Conservation (phyloP, 83 land plant genomes). For the Picea engelmannii region DNA sequence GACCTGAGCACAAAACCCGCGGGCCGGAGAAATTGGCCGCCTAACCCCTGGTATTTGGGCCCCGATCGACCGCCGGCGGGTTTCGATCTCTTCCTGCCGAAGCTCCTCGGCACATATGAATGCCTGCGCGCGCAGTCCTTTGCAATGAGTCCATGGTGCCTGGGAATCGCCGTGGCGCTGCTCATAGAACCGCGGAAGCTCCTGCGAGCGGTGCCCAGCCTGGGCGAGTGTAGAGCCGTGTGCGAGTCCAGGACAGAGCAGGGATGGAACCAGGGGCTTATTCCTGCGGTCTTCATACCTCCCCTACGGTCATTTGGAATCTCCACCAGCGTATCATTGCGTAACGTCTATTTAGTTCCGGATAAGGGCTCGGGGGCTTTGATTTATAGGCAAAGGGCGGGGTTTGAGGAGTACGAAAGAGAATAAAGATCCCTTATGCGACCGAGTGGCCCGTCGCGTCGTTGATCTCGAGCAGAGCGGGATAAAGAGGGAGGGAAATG, state of each 20-base stretch:
- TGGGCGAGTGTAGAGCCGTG: neutral
- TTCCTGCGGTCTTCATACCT: slow-evolving; percentile 1
- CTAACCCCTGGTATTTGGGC: neutral
- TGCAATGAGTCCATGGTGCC: slow-evolving; percentile 7
- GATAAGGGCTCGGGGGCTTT: neutral
- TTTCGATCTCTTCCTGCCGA: slow-evolving; percentile 12
- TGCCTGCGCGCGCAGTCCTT: slow-evolving; percentile 12
- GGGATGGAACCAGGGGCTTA: slow-evolving; percentile 7
- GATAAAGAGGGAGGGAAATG: too few relatives aligned
- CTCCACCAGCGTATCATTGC: neutral
- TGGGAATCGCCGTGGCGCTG: neutral
- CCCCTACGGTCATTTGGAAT: slow-evolving; percentile 6
- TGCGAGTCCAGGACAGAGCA: slow-evolving; percentile 1
- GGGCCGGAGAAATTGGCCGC: neutral
- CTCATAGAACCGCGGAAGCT: slow-evolving; percentile 10
- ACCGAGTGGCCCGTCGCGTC: neutral
- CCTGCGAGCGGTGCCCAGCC: slow-evolving; percentile 9
- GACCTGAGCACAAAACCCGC: slow-evolving; percentile 3
- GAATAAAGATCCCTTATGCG: neutral
- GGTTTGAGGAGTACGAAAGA: too few relatives aligned
- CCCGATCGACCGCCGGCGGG: neutral
- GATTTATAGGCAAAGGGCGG: slow-evolving; percentile 4
- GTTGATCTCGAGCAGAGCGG: too few relatives aligned
- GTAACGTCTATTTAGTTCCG: too few relatives aligned
- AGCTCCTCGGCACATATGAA: slow-evolving; percentile 4